These are phyloP conservation scores for Caloboletus firmus DNA, from an alignment of 1,284 basidiomycete species.

Conservation along the genomic window DNA sequence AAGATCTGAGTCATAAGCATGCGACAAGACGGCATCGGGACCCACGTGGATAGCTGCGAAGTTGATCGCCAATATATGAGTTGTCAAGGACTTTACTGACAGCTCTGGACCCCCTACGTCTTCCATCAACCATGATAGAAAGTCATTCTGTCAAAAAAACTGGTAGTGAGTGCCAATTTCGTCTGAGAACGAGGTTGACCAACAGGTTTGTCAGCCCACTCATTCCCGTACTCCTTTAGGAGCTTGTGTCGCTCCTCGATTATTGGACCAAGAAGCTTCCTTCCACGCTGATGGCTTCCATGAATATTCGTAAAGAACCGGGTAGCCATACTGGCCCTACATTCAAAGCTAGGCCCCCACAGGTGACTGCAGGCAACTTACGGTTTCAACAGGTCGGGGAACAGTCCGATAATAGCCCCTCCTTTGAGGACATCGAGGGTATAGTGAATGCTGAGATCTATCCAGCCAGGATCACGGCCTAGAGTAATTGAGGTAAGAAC, in stretches of 20 bases:
- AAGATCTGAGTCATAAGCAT: too few relatives aligned
- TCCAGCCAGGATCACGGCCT: slow-evolving; percentile 45
- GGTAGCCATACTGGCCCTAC: not conserved
- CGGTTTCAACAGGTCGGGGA: slow-evolving; percentile 43
- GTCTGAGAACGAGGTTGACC: not conserved
- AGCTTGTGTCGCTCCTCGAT: slow-evolving; percentile 38
- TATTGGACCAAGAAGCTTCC: slow-evolving; percentile 35
- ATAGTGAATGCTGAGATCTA: slow-evolving; percentile 37
- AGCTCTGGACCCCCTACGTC: slow-evolving; percentile 1
- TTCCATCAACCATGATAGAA: not conserved
- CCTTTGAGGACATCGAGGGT: slow-evolving; percentile 34
- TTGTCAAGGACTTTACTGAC: slow-evolving; percentile 29
- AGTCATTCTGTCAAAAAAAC: not conserved
- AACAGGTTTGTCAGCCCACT: not conserved
- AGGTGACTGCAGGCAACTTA: slow-evolving; percentile 19
- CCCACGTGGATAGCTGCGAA: slow-evolving; percentile 41
- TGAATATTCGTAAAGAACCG: not conserved
- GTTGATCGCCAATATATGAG: slow-evolving; percentile 37
- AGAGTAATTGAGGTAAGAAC: not conserved
- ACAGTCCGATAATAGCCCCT: slow-evolving; percentile 31
- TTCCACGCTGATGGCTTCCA: slow-evolving; percentile 2
- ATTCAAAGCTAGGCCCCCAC: not conserved
- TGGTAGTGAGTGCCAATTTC: not conserved
- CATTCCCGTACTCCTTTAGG: slow-evolving; percentile 32
- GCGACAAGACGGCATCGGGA: not conserved